Evolutionary conservation across 192 early-diverging fungal genomes (phyloP).

Genomic region (Backusella tuberculispora): DNA sequence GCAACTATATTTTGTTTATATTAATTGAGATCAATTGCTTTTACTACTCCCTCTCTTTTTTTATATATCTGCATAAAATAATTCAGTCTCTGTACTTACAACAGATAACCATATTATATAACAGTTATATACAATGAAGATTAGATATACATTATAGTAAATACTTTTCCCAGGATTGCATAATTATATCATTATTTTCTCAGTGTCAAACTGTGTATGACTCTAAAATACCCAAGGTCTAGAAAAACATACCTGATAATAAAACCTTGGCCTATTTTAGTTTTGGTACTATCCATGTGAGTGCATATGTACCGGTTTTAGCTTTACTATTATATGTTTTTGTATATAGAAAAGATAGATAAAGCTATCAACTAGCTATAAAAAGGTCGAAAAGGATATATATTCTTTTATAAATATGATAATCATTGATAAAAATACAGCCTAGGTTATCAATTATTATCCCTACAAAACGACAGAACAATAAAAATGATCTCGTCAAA

Average conservation of each 20-base stretch:
- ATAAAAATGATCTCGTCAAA: background rate
- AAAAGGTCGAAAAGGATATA: background rate
- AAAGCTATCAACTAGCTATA: background rate
- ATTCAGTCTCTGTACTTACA: no score
- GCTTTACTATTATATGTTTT: background rate
- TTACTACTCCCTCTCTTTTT: no score
- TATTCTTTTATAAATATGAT: background rate
- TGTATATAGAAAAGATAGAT: no score
- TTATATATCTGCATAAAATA: no score
- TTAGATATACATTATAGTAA: background rate
- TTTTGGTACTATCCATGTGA: constrained; percentile 12
- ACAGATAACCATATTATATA: no score
- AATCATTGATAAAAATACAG: background rate
- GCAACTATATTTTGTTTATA: no score
- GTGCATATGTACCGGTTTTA: background rate
- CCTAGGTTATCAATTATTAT: background rate
- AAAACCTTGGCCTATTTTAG: background rate
- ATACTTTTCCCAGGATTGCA: background rate
- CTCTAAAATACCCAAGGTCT: background rate
- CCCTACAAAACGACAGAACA: background rate
- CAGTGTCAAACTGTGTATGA: background rate
- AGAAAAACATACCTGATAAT: background rate
- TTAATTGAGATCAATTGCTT: no score
- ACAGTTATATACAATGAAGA: no score
- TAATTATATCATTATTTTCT: background rate